Percentiles rank a stretch among this genome's conserved stretches.
These are phyloP conservation scores for Hypericum perforatum DNA, from an alignment of 345 rosid species.

Conservation along the genomic window DNA sequence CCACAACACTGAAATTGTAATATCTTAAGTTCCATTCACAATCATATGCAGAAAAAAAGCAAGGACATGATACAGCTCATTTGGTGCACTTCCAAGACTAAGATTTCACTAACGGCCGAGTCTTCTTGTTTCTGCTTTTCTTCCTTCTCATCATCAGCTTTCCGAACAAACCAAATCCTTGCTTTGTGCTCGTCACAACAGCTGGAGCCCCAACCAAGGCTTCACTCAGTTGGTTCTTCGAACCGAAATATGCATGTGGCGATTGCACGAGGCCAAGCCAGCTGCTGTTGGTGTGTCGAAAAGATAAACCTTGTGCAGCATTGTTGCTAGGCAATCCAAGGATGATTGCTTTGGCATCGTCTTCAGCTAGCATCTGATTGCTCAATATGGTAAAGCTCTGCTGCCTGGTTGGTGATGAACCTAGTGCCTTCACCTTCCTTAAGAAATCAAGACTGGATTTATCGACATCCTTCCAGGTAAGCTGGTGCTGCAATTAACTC, in stretches of 20 bases:
- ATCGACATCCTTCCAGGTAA: constrained; percentile 84
- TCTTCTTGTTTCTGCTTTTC: constrained; percentile 47
- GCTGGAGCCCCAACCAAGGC: constrained; percentile 25
- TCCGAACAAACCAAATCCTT: constrained; percentile 50
- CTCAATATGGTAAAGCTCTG: constrained; percentile 36
- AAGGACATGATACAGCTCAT: too few relatives aligned
- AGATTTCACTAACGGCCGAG: constrained; percentile 16
- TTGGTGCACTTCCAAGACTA: constrained; percentile 5
- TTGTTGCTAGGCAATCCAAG: constrained; percentile 26
- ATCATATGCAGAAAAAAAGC: too few relatives aligned
- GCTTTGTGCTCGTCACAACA: constrained; percentile 43
- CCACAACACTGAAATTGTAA: too few relatives aligned
- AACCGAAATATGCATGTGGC: constrained; percentile 21
- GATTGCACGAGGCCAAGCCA: constrained; percentile 14
- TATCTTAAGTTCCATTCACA: too few relatives aligned
- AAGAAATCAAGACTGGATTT: constrained; percentile 63
- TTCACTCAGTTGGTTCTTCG: constrained; percentile 19
- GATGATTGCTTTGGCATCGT: constrained; percentile 30
- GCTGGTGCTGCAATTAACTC: constrained; percentile 62
- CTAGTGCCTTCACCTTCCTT: constrained; percentile 68
- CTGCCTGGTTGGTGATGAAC: constrained; percentile 26
- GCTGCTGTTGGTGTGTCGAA: constrained; percentile 12
- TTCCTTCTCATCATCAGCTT: constrained; percentile 62
- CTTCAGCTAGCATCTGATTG: constrained; percentile 55
- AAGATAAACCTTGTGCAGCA: neutral